Evolutionary conservation across 1,284 basidiomycete genomes (phyloP).

Genomic region (Grifola frondosa): DNA sequence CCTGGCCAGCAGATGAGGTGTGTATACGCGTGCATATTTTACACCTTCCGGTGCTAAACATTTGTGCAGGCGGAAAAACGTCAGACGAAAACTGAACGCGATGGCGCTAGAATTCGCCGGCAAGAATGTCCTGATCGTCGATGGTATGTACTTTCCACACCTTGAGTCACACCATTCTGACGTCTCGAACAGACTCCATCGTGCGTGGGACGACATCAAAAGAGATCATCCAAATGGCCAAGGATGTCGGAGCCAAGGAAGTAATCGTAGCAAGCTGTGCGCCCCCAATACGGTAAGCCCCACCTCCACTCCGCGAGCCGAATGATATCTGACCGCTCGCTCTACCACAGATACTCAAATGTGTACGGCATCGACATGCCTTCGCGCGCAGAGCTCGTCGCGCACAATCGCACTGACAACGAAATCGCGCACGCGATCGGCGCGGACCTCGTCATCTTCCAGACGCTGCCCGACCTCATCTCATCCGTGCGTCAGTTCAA

Average conservation of each 20-base stretch:
- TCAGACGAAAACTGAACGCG: conserved; percentile 94
- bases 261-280: conserved; percentile 98
- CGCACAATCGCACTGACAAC: conserved; percentile 75
- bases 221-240: conserved; percentile 99
- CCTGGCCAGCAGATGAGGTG: conserved; percentile 93
- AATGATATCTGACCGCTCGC: conserved; percentile 7
- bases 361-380: conserved; percentile 99
- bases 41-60: background rate
- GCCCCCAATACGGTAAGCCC: conserved; percentile 81
- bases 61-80: conserved; percentile 80
- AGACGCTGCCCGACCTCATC: conserved; percentile 90
- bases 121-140: conserved; percentile 95
- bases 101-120: conserved; percentile 98
- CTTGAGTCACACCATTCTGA: conserved; percentile 1
- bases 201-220: conserved; percentile 98
- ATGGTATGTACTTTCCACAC: conserved; percentile 56
- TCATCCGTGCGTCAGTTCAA: conserved; percentile 90
- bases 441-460: conserved; percentile 96
- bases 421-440: conserved; percentile 87
- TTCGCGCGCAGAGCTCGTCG: conserved; percentile 90
- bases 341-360: conserved; percentile 70
- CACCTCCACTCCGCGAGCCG: background rate
- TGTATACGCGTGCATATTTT: conserved; percentile 16
- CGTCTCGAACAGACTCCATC: conserved; percentile 76
- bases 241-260: conserved; percentile 97